Conservation (phyloP, 2,329 filamentous ascomycete genomes). For the Clarireedia paspali region DNA sequence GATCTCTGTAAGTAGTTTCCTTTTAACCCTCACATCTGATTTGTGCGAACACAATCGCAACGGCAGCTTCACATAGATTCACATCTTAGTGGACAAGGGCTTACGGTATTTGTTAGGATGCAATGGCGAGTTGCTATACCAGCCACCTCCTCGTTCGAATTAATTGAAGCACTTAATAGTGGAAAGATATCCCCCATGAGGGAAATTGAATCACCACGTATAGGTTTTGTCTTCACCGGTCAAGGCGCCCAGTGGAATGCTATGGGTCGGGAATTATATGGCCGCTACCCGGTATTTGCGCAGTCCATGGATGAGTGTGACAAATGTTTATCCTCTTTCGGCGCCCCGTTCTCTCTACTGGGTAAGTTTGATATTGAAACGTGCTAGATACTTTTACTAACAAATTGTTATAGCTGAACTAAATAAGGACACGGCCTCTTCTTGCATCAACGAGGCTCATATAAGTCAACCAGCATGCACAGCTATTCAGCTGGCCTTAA, state of each 20-base stretch:
- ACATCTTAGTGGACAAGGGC: not conserved
- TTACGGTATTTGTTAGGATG: conserved; percentile 1
- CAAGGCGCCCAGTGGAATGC: conserved; percentile 20
- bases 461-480: conserved; percentile 38
- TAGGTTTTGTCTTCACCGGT: conserved; percentile 17
- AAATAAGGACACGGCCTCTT: conserved; percentile 26
- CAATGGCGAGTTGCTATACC: conserved; percentile 24
- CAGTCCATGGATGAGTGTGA: conserved; percentile 22
- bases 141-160: conserved; percentile 20
- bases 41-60: too few species aligned
- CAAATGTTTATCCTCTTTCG: conserved; percentile 29
- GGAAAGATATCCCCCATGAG: conserved; percentile 24
- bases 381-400: not conserved
- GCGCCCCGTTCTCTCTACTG: conserved; percentile 4
- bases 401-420: conserved; percentile 25
- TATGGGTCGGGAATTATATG: conserved; percentile 20
- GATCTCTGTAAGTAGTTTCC: conserved; percentile 14
- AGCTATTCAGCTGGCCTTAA: conserved; percentile 39
- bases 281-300: conserved; percentile 30
- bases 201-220: conserved; percentile 14
- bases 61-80: too few species aligned
- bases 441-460: conserved; percentile 30
- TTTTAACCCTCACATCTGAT: not conserved
- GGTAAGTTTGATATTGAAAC: not conserved
- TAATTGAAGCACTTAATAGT: conserved; percentile 27